Evolutionary conservation across 2,329 filamentous ascomycete species (phyloP), one percentile per base, ranked within the genome.

Genomic region (Ophiostoma triangulosporum): DNA sequence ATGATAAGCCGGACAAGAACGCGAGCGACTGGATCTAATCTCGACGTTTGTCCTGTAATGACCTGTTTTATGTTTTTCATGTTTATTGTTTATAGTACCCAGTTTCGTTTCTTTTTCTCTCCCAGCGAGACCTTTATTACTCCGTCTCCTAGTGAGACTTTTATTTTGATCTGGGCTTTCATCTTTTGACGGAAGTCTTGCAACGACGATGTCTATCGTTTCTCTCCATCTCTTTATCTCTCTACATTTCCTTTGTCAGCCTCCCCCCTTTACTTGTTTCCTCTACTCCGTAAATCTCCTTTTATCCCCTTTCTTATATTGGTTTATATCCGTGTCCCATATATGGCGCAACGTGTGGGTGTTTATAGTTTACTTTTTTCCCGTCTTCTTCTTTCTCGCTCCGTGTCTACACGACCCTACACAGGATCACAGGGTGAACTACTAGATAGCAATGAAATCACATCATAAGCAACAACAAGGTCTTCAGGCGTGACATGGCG

Each of bases 1-100:
- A 43, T 43, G 38, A 43, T 24, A 43, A 24, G 4, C n/a, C 45
- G 4, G n/a, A 24, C 48, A 57, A 56, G 48, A 38, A 29, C 0
- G 11, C 29, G 17, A 52, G 57, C 27, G 58, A 59, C 45, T 60
- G 59, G 59, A 60, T 60, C 32, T 60, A 52, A 54, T 48, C 40
- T 27, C 40, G 31, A 4, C 14, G 14, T 9, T 40, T 8, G 20
- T 15, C 17, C 27, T 43, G 20, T 48, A 17, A 15, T 35, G 24
- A 50, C 22, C 27, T 33, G 29, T 38, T 52, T 43, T 52, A 35
- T 50, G 29, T 51, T 45, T 33, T 32, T 43, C 9, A 33, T 32
- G 32, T 52, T 20, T 31, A 26, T 4, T 26, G n/a, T n/a, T n/a
- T n/a, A n/a, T n/a, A n/a, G n/a, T n/a, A n/a, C n/a, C n/a, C n/a